phyloP scores from a whole-genome alignment of 2,329 filamentous ascomycete genomes.

The Ascochyta fabae region DNA sequence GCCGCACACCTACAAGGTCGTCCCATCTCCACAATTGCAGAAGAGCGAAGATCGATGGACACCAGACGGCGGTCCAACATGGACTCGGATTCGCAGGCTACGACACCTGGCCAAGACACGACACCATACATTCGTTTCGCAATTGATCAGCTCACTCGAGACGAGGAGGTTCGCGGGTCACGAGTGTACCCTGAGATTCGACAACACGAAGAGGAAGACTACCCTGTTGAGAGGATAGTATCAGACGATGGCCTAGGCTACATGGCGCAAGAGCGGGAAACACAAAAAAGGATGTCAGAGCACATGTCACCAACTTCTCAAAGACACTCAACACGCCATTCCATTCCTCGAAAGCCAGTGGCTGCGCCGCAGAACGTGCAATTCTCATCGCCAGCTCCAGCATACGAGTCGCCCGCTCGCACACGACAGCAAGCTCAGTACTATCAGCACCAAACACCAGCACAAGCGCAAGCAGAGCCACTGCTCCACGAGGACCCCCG shows the following conservation, averaged over 20 bases:
- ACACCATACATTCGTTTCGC: slow-evolving; percentile 89
- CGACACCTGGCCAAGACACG: slow-evolving; percentile 76
- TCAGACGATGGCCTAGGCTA: slow-evolving; percentile 49
- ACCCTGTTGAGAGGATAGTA: slow-evolving; percentile 59
- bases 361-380: slow-evolving; percentile 11
- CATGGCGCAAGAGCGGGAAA: slow-evolving; percentile 42
- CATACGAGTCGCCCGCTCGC: slow-evolving; percentile 14
- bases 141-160: slow-evolving; percentile 81
- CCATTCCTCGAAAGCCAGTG: slow-evolving; percentile 16
- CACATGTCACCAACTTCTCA: slow-evolving; percentile 30
- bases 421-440: slow-evolving; percentile 7
- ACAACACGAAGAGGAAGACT: slow-evolving; percentile 47
- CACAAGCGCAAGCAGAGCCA: slow-evolving; percentile 10
- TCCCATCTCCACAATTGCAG: slow-evolving; percentile 42
- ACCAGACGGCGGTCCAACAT: slow-evolving; percentile 32
- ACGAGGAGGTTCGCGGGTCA: slow-evolving; percentile 67
- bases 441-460: slow-evolving; percentile 12
- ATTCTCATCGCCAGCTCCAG: slow-evolving; percentile 12
- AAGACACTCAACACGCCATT: slow-evolving; percentile 19
- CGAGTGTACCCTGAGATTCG: slow-evolving; percentile 54
- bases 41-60: slow-evolving; percentile 38
- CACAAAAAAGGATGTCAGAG: slow-evolving; percentile 37
- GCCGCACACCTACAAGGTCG: slow-evolving; percentile 26
- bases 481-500: slow-evolving; percentile 10
- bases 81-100: slow-evolving; percentile 45